Percentiles rank a stretch among this genome's conserved stretches.
Conservation (phyloP, 805 yeast species). For the Yarrowia sp. region DNA sequence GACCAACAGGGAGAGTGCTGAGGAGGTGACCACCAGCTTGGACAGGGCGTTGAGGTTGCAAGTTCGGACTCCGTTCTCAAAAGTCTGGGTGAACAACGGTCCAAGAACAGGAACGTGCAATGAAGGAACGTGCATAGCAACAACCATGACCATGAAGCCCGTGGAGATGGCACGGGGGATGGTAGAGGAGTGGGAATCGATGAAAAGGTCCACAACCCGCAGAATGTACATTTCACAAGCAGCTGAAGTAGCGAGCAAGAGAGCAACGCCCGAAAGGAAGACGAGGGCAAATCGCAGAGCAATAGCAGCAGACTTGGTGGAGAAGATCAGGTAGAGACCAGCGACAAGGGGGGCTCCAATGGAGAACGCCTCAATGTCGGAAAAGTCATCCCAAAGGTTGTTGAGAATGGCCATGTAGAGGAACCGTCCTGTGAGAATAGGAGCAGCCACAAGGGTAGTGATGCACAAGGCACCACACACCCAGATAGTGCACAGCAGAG, state of each 20-base stretch:
- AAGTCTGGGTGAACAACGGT: neutral
- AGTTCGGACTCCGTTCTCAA: neutral
- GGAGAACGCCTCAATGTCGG: constrained; percentile 33
- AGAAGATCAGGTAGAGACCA: neutral
- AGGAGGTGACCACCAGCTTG: neutral
- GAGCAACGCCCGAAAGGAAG: neutral
- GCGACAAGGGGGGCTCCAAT: constrained; percentile 31
- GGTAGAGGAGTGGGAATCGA: neutral
- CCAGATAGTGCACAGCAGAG: constrained; percentile 50
- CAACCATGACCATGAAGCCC: constrained; percentile 4
- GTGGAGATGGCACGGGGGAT: neutral
- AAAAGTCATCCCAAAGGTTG: constrained; percentile 25
- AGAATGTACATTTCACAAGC: constrained; percentile 3
- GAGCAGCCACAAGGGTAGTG: constrained; percentile 33
- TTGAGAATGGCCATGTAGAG: constrained; percentile 23
- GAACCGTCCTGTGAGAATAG: constrained; percentile 36
- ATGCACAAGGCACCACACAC: constrained; percentile 39
- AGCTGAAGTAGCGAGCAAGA: neutral
- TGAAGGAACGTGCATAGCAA: neutral
- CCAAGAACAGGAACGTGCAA: neutral
- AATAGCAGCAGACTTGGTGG: constrained; percentile 12
- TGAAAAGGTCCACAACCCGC: neutral
- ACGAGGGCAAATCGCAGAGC: neutral
- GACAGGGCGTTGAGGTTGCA: neutral
- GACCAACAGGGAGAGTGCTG: constrained; percentile 15